Evolutionary conservation across 306 rosid species (phyloP).

Genomic region (Biancaea sappan): DNA sequence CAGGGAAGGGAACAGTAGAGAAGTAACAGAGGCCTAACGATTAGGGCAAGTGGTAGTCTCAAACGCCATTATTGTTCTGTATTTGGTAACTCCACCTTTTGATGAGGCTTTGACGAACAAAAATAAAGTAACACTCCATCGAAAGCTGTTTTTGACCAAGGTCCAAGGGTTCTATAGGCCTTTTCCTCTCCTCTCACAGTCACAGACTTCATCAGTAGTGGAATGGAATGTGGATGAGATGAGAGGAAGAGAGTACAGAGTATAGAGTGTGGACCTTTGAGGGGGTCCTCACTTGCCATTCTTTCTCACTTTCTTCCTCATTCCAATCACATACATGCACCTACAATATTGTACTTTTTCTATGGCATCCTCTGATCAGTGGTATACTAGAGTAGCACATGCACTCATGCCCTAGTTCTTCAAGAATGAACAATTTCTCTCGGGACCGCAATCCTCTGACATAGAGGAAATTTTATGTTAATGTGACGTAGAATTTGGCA

Average conservation of each 20-base stretch:
- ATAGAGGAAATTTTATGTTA: too few relatives aligned
- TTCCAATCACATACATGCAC: conserved; percentile 23
- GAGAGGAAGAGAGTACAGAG: too few relatives aligned
- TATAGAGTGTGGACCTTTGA: neutral
- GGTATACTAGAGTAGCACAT: conserved; percentile 18
- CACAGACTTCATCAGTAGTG: neutral
- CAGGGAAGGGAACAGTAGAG: too few relatives aligned
- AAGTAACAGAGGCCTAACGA: conserved; percentile 33
- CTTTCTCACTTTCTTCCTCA: neutral
- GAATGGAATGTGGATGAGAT: too few relatives aligned
- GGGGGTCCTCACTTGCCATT: conserved; percentile 9
- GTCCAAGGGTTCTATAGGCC: neutral
- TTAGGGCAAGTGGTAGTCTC: neutral
- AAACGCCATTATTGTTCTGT: conserved; percentile 23
- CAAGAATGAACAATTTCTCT: neutral
- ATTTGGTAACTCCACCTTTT: conserved; percentile 15
- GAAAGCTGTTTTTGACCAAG: conserved; percentile 26
- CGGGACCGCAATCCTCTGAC: too few relatives aligned
- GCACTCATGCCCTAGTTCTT: conserved; percentile 12
- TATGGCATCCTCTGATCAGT: neutral
- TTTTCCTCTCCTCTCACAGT: neutral
- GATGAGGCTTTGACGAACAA: conserved; percentile 8
- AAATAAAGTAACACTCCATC: conserved; percentile 10
- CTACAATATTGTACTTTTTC: neutral
- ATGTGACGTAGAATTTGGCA: too few relatives aligned